A percentile compares a stretch with the other conserved stretches of the same genome.
Evolutionary conservation across 176 grass and related monocot genomes (phyloP).

Genomic region (Hsuehochloa calcarea): DNA sequence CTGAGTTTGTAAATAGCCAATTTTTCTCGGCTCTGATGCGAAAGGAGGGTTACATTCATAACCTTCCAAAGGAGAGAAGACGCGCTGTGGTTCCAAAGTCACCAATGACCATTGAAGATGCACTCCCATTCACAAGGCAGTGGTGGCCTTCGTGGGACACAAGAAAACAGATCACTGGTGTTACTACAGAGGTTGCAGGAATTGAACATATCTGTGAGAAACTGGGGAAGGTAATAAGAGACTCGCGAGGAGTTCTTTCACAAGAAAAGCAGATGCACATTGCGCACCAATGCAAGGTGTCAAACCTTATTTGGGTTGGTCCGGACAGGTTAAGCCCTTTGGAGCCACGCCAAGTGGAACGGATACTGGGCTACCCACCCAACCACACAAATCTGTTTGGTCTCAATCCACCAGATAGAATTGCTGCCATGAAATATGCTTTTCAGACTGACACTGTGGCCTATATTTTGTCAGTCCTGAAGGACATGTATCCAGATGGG

Average conservation of each 20-base stretch:
- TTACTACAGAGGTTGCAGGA: slow-evolving; percentile 29
- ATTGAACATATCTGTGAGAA: slow-evolving; percentile 40
- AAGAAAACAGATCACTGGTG: slow-evolving; percentile 47
- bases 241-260: slow-evolving; percentile 53
- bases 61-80: slow-evolving; percentile 56
- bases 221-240: slow-evolving; percentile 45
- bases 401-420: slow-evolving; percentile 43
- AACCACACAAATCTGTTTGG: slow-evolving; percentile 57
- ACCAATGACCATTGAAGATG: slow-evolving; percentile 58
- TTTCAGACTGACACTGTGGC: slow-evolving; percentile 68
- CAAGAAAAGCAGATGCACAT: slow-evolving; percentile 39
- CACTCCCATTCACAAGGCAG: slow-evolving; percentile 47
- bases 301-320: slow-evolving; percentile 73
- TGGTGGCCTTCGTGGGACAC: slow-evolving; percentile 82
- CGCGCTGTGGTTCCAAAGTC: slow-evolving; percentile 43
- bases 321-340: slow-evolving; percentile 50
- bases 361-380: slow-evolving; percentile 64
- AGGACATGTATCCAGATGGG: slow-evolving; percentile 51
- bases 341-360: slow-evolving; percentile 60
- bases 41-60: slow-evolving; percentile 88
- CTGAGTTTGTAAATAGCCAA: slow-evolving; percentile 67
- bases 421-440: slow-evolving; percentile 44
- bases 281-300: slow-evolving; percentile 52
- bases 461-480: slow-evolving; percentile 65
- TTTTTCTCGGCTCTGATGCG: slow-evolving; percentile 62